These are phyloP conservation scores for Candida argentea DNA, from an alignment of 805 yeast genomes.

Conservation along the genomic window DNA sequence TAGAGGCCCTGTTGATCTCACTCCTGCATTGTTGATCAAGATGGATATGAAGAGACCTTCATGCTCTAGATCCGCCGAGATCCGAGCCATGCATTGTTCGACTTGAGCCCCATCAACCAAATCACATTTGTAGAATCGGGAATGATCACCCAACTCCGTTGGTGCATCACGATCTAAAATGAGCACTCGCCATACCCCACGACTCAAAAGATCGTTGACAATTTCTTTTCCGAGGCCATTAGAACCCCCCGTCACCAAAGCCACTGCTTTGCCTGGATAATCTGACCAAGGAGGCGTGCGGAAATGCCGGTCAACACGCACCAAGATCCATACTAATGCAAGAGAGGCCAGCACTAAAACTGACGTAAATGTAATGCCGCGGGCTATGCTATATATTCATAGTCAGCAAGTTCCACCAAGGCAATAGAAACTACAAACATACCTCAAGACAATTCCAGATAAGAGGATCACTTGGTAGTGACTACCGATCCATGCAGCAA, in stretches of 20 bases:
- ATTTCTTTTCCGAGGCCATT: conserved; percentile 39
- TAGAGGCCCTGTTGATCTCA: conserved; percentile 23
- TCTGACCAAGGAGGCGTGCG: conserved; percentile 2
- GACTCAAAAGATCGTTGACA: conserved; percentile 14
- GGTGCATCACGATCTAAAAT: conserved; percentile 21
- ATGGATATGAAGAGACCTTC: conserved; percentile 15
- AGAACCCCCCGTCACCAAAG: conserved; percentile 43
- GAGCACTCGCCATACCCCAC: conserved; percentile 12
- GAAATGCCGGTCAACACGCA: background rate
- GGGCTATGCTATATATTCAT: too few species aligned
- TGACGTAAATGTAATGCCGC: background rate
- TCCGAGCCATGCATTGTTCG: conserved; percentile 6
- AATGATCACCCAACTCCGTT: conserved; percentile 4
- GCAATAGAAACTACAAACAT: too few species aligned
- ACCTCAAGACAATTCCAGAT: too few species aligned
- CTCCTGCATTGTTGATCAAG: conserved; percentile 41
- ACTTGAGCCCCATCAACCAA: conserved; percentile 10
- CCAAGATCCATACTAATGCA: background rate
- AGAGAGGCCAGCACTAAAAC: background rate
- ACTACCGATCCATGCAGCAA: too few species aligned
- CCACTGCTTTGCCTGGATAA: conserved; percentile 9
- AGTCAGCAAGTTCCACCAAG: too few species aligned
- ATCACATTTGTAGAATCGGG: conserved; percentile 17
- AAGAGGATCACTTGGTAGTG: too few species aligned
- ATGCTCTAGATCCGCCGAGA: conserved; percentile 4